Percentiles rank a stretch among this genome's conserved stretches.
These are phyloP conservation scores for Cyberlindnera xishuangbannaensis DNA, from an alignment of 805 yeast species.

Conservation along the genomic window DNA sequence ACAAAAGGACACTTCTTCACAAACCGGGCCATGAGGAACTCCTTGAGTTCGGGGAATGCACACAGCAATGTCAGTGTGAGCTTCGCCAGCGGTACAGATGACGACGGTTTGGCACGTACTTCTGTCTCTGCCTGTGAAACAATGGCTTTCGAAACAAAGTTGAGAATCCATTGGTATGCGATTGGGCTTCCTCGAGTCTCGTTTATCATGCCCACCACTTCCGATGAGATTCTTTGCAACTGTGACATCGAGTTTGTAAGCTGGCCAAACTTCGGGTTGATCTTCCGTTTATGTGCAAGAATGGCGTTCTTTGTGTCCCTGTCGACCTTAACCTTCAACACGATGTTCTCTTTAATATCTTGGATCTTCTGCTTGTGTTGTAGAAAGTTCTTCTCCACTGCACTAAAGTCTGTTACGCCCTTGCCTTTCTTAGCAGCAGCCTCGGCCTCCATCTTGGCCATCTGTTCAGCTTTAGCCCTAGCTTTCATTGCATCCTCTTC, in stretches of 20 bases:
- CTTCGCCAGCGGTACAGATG: conserved; percentile 75
- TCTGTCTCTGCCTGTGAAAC: conserved; percentile 93
- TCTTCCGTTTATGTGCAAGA: conserved; percentile 59
- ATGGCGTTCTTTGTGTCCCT: conserved; percentile 49
- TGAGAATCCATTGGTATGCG: conserved; percentile 68
- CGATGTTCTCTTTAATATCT: conserved; percentile 56
- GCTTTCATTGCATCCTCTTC: conserved; percentile 22
- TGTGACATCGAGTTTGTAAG: conserved; percentile 68
- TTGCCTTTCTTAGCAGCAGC: conserved; percentile 21
- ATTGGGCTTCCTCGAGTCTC: conserved; percentile 43
- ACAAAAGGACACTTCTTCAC: conserved; percentile 88
- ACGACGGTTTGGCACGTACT: conserved; percentile 68
- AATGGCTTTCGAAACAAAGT: conserved; percentile 77
- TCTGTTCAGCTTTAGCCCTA: conserved; percentile 19
- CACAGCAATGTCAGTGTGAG: conserved; percentile 51
- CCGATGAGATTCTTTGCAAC: conserved; percentile 43
- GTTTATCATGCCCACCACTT: conserved; percentile 43
- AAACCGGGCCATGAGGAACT: conserved; percentile 60
- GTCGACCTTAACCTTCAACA: conserved; percentile 47
- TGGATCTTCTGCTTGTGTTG: conserved; percentile 46
- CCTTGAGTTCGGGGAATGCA: conserved; percentile 37
- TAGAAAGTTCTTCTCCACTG: conserved; percentile 38
- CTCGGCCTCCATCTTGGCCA: conserved; percentile 12
- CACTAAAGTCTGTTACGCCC: conserved; percentile 30
- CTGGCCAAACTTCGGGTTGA: conserved; percentile 91